phyloP scores from a whole-genome alignment of 169 alveolate genomes.

The Plasmodium cynomolgi region DNA sequence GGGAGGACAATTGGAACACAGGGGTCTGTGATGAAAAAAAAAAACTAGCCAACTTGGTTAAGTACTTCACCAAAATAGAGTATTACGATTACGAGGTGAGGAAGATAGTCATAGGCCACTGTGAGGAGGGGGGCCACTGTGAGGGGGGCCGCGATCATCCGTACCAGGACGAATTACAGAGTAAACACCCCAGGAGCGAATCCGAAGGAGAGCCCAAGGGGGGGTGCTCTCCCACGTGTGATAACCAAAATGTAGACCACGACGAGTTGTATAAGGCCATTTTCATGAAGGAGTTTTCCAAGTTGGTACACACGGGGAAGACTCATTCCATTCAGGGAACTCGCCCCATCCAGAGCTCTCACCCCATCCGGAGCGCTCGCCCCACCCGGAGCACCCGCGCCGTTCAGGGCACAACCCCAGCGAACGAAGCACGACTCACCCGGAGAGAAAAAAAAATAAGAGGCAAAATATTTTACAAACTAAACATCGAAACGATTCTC shows the following conservation, averaged over 20 bases:
- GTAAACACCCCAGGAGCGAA: not conserved
- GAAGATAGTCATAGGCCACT: not conserved
- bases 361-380: too few relatives aligned
- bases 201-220: not conserved
- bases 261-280: not conserved
- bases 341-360: not conserved
- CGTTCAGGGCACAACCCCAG: not conserved
- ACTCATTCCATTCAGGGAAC: not conserved
- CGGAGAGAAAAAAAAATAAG: constrained; percentile 21
- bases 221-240: not conserved
- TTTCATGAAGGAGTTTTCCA: not conserved
- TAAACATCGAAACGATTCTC: constrained; percentile 69
- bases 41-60: constrained; percentile 22
- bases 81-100: constrained; percentile 59
- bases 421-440: not conserved
- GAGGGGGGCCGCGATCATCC: not conserved
- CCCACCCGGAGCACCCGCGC: not conserved
- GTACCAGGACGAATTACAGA: not conserved
- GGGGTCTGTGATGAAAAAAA: constrained; percentile 39
- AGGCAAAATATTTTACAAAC: constrained; percentile 48
- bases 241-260: not conserved
- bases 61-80: constrained; percentile 67
- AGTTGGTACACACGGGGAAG: not conserved
- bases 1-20: constrained; percentile 28
- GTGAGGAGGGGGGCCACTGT: not conserved